Conservation (phyloP, 2,329 filamentous ascomycete genomes). For the Diaporthe batatas region DNA sequence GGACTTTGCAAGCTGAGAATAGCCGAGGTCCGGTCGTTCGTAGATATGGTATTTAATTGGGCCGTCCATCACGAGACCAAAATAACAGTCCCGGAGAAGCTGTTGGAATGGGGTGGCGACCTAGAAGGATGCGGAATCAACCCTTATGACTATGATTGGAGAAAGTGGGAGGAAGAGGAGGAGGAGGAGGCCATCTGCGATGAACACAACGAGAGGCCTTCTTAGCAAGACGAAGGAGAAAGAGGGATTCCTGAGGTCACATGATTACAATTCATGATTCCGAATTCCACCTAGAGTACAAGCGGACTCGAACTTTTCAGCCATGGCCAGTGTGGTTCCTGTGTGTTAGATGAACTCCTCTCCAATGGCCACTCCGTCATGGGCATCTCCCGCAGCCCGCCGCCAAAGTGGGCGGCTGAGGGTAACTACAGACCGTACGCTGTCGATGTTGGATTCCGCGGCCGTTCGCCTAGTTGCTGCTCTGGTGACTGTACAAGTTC, state of each 20-base stretch:
- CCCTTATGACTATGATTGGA: neutral
- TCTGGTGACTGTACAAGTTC: neutral
- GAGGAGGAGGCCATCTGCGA: no score
- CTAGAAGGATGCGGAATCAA: neutral
- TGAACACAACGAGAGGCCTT: no score
- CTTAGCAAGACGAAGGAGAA: no score
- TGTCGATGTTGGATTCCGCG: slow-evolving; percentile 2
- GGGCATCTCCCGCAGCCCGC: slow-evolving; percentile 7
- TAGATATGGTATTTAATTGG: neutral
- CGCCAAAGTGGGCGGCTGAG: neutral
- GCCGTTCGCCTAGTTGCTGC: neutral
- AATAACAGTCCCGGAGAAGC: neutral
- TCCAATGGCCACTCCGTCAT: neutral
- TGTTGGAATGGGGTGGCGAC: neutral
- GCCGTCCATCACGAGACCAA: neutral
- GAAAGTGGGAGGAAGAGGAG: neutral
- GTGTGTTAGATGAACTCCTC: neutral
- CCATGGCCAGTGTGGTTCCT: slow-evolving; percentile 9
- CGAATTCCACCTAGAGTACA: no score
- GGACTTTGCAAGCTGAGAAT: neutral
- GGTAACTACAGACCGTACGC: neutral
- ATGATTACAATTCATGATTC: no score
- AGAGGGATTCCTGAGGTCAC: no score
- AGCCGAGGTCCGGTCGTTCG: neutral
- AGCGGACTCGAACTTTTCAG: neutral